Percentiles rank a stretch among this genome's conserved stretches.
Evolutionary conservation across 176 grass and related monocot genomes (phyloP).

Genomic region (Metroxylon sagu): DNA sequence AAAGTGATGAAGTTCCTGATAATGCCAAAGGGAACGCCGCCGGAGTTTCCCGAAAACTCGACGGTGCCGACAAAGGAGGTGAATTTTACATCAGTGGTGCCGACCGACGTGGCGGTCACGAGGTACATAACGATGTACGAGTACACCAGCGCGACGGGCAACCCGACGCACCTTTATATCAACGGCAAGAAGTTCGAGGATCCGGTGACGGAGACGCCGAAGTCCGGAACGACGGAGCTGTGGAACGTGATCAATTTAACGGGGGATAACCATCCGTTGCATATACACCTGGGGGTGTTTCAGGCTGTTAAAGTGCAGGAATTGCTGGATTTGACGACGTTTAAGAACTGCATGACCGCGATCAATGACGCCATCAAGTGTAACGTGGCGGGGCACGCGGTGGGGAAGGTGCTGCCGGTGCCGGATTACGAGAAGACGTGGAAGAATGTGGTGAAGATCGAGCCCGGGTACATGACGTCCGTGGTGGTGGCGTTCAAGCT

Average conservation of each 20-base stretch:
- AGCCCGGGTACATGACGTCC: neutral
- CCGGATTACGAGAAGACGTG: neutral
- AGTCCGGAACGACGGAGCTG: neutral
- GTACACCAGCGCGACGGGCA: neutral
- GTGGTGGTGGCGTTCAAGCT: neutral
- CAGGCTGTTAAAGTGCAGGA: neutral
- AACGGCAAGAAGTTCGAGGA: neutral
- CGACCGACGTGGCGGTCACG: neutral
- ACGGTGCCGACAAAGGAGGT: conserved; percentile 21
- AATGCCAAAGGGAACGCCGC: neutral
- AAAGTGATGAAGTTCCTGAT: conserved; percentile 41
- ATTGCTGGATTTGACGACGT: neutral
- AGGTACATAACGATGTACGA: conserved; percentile 1
- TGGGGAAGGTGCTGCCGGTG: neutral
- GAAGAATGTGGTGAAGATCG: neutral
- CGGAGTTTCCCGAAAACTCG: conserved; percentile 14
- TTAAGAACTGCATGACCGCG: neutral
- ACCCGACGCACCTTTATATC: neutral
- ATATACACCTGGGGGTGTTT: neutral
- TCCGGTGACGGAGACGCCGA: neutral
- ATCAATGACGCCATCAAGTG: neutral
- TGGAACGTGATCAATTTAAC: neutral
- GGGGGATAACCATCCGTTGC: neutral
- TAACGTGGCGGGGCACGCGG: neutral
- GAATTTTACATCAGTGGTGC: conserved; percentile 14